Base-by-base conservation (phyloP, 805 yeast genomes). In the Zygosaccharomyces bailii region DNA sequence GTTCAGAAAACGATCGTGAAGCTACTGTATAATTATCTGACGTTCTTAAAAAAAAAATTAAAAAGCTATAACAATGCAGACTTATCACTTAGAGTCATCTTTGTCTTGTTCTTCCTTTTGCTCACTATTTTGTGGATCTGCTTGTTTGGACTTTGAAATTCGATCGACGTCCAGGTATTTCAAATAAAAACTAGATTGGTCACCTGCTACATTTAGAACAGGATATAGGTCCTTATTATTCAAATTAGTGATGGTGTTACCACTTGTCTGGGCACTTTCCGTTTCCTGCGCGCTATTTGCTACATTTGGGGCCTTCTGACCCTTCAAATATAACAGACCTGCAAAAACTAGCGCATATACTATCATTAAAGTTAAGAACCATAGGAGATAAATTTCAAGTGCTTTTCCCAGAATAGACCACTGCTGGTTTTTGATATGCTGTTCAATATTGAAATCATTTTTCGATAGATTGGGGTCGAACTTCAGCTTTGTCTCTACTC, bases 141-240 rank as follows among this genome's bases (percentile, higher is more conserved):
- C 57, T 46, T 75, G 84, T 42, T 86, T 86, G 60, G 95, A 86
- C 66, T 75, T 87, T 42, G 95, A 86, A 20, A 31, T 34, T n/a
- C 16, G 19, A 9, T 30, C 25, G 2, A 23, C 25, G 13, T 30
- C 44, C 10, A 40, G 18, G 23, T 35, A 35, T 19, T 42, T 35
- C 16, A 39, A 32, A 32, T 45, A 45, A 14, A 32, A 24, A 10
- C 19, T 14, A 7, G 39, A 34, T 24, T 40, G 33, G 6, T 41
- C 36, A 8, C 34, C 34, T 9, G 36, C 39, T 10, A 34, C 35
- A 13, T 41, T 35, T 2, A 40, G 16, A 11, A 40, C 33, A 5
- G 48, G 48, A 18, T 45, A 45, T 7, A 45, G 34, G 14, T 25
- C 40, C 5, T 14, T 23, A 17, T 45, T 40, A 35, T 41, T 33